Evolutionary conservation across 2,329 filamentous ascomycete species (phyloP).

Genomic region (Ophidiomyces ophidiicola): DNA sequence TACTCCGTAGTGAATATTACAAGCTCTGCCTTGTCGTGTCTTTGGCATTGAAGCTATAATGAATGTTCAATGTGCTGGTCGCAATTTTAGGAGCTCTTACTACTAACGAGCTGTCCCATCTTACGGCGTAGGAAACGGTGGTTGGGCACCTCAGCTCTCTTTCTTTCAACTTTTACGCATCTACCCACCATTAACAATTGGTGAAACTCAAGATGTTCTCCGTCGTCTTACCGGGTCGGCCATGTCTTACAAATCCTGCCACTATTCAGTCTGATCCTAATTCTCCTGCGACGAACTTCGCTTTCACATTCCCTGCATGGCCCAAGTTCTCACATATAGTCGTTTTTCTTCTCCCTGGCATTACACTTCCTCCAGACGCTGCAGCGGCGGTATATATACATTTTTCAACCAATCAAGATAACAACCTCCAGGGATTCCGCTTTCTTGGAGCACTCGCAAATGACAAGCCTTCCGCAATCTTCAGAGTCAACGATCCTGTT

Average conservation of each 20-base stretch:
- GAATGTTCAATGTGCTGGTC: no score
- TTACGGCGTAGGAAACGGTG: no score
- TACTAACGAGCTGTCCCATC: no score
- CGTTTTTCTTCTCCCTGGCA: constrained; percentile 74
- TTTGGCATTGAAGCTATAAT: no score
- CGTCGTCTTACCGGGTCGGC: constrained; percentile 48
- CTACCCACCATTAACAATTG: no score
- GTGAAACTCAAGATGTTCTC: constrained; percentile 41
- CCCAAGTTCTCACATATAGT: constrained; percentile 61
- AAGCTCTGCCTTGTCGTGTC: not conserved
- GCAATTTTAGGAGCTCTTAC: no score
- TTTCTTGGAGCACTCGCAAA: constrained; percentile 82
- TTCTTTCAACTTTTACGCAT: no score
- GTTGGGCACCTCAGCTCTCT: no score
- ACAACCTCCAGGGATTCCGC: constrained; percentile 46
- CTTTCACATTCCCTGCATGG: constrained; percentile 53
- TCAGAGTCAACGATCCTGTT: constrained; percentile 49
- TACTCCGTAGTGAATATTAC: not conserved
- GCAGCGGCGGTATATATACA: constrained; percentile 87
- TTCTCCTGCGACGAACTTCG: constrained; percentile 49
- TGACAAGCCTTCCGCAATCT: constrained; percentile 84
- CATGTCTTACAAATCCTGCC: constrained; percentile 45
- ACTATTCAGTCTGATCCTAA: constrained; percentile 41
- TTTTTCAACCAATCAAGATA: constrained; percentile 39
- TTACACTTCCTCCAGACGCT: constrained; percentile 57